Conservation (phyloP, 305 asterid species). For the Fraxinus angustifolia region DNA sequence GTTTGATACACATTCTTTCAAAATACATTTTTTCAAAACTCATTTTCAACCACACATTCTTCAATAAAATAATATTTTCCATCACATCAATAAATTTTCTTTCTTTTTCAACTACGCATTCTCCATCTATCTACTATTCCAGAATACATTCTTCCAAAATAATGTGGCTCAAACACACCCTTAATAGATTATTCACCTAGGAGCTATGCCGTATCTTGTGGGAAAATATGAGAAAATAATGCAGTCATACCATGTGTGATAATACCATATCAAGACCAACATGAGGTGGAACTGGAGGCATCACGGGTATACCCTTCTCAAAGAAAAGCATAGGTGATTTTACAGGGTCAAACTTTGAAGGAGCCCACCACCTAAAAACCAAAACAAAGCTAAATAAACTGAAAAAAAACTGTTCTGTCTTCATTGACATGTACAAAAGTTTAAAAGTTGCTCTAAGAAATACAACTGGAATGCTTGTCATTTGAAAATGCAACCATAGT, state of each 20-base stretch:
- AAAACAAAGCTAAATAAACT: slow-evolving; percentile 19
- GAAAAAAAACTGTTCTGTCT: neutral
- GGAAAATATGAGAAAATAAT: slow-evolving; percentile 15
- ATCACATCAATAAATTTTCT: no score
- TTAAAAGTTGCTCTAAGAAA: neutral
- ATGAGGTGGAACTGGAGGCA: slow-evolving; percentile 63
- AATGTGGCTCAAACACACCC: no score
- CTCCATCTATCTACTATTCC: no score
- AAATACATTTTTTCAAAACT: no score
- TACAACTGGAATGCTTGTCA: neutral
- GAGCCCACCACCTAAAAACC: slow-evolving; percentile 94
- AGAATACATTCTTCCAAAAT: no score
- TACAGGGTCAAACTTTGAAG: slow-evolving; percentile 88
- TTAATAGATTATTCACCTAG: neutral
- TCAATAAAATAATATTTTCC: no score
- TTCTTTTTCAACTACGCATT: no score
- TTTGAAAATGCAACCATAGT: neutral
- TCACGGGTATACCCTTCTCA: slow-evolving; percentile 69
- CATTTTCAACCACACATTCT: no score
- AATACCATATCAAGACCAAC: slow-evolving; percentile 77
- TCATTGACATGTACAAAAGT: no score
- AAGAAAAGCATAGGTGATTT: slow-evolving; percentile 91
- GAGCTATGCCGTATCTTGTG: neutral
- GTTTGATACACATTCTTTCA: no score
- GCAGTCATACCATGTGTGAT: slow-evolving; percentile 63